Evolutionary conservation across 148 eudicot species (phyloP).

Genomic region (Rhododendron vialii): DNA sequence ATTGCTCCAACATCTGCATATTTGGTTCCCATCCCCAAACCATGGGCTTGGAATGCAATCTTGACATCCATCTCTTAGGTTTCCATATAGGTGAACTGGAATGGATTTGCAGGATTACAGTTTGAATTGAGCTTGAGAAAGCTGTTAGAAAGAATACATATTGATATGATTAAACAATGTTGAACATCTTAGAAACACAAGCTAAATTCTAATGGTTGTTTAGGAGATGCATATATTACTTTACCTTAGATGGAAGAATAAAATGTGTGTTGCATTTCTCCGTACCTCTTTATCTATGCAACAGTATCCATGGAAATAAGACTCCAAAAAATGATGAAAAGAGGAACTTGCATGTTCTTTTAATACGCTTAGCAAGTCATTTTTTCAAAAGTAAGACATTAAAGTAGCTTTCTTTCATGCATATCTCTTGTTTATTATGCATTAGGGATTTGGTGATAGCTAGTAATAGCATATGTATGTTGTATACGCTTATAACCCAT

Average conservation of each 20-base stretch:
- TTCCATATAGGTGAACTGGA: not conserved
- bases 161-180: not conserved
- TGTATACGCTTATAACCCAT: not conserved
- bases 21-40: not conserved
- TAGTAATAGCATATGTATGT: not conserved
- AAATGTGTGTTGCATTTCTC: not conserved
- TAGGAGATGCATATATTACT: not conserved
- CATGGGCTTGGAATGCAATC: not conserved
- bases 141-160: not conserved
- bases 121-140: conserved; percentile 1
- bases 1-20: not conserved
- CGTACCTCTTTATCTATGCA: not conserved
- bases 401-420: not conserved
- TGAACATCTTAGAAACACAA: not conserved
- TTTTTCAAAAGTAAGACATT: not conserved
- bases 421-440: not conserved
- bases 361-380: not conserved
- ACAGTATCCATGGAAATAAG: not conserved
- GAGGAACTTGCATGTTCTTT: not conserved
- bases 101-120: not conserved
- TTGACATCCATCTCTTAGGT: not conserved
- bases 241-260: not conserved
- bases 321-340: not conserved
- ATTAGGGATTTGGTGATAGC: not conserved
- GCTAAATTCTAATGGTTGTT: not conserved